Conservation (phyloP, 305 asterid species). For the Fraxinus baroniana region DNA sequence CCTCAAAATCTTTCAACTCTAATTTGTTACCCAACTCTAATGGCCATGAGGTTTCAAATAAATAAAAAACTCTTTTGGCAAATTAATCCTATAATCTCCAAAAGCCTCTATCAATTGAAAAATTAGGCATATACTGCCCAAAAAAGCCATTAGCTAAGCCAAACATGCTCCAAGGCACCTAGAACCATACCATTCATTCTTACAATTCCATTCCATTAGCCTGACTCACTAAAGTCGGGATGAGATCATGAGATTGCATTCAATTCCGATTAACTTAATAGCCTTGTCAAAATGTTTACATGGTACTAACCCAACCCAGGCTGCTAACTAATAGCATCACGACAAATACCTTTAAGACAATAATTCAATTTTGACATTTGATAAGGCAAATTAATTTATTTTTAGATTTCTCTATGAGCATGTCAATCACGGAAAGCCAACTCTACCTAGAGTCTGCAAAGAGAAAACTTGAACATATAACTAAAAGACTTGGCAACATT, state of each 20-base stretch:
- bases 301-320: neutral
- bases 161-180: neutral
- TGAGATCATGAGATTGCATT: neutral
- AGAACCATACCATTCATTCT: neutral
- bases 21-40: no score
- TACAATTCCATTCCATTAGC: neutral
- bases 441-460: neutral
- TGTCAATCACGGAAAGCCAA: neutral
- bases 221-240: neutral
- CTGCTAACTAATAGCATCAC: neutral
- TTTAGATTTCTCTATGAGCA: neutral
- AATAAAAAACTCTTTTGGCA: no score
- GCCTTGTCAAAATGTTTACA: neutral
- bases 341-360: no score
- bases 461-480: neutral
- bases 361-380: no score
- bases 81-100: no score
- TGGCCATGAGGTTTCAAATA: no score
- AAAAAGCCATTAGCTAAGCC: neutral
- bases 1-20: no score
- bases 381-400: neutral
- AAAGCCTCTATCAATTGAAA: no score
- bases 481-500: slow-evolving; percentile 8
- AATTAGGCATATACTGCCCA: neutral
- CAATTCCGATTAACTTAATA: neutral